Evolutionary conservation across 345 rosid species (phyloP).

Genomic region (Gossypium anomalum): DNA sequence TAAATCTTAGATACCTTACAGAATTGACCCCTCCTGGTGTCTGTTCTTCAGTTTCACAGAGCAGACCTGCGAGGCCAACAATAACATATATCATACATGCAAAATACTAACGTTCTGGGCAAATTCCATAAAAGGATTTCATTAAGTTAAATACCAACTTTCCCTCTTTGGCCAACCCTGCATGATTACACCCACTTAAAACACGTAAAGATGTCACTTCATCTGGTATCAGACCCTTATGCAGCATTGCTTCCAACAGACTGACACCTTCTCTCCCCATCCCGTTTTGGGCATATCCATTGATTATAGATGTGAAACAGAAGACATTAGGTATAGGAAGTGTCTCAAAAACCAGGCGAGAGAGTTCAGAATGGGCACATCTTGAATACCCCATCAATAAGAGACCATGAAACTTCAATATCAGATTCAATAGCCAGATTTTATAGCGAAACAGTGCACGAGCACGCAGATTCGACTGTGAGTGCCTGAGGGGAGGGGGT

Average conservation of each 20-base stretch:
- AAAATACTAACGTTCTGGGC: slow-evolving; percentile 51
- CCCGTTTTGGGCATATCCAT: slow-evolving; percentile 56
- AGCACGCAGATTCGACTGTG: slow-evolving; percentile 19
- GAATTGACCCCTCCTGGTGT: slow-evolving; percentile 43
- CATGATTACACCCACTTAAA: slow-evolving; percentile 65
- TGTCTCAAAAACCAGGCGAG: slow-evolving; percentile 41
- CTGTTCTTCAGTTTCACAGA: slow-evolving; percentile 55
- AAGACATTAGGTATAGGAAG: slow-evolving; percentile 51
- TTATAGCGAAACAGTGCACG: slow-evolving; percentile 58
- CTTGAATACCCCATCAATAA: slow-evolving; percentile 63
- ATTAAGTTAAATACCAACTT: slow-evolving; percentile 37
- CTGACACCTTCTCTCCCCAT: slow-evolving; percentile 59
- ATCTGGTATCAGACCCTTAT: slow-evolving; percentile 54
- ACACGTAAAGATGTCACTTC: slow-evolving; percentile 61
- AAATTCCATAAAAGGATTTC: slow-evolving; percentile 40
- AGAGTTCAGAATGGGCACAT: slow-evolving; percentile 51
- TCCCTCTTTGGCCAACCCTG: slow-evolving; percentile 75
- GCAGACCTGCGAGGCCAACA: slow-evolving; percentile 67
- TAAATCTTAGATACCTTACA: slow-evolving; percentile 18
- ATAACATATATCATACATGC: slow-evolving; percentile 70
- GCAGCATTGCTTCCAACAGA: slow-evolving; percentile 51
- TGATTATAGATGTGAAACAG: slow-evolving; percentile 66
- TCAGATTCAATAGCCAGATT: slow-evolving; percentile 49
- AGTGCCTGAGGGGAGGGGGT: no score
- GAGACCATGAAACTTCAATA: slow-evolving; percentile 63